Evolutionary conservation across 345 rosid species (phyloP).

Genomic region (Dipteronia sinensis): DNA sequence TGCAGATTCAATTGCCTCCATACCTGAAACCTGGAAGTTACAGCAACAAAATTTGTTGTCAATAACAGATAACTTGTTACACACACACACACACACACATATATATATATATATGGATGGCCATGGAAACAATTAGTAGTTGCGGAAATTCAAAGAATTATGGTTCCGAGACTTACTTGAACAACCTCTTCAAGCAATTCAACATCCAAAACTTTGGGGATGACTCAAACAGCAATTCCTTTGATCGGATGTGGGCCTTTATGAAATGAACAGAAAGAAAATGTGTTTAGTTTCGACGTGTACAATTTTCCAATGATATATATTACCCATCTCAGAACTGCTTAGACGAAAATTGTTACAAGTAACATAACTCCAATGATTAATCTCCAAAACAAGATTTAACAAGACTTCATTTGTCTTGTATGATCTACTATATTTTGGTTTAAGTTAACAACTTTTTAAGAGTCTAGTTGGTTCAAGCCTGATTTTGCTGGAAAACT

Average conservation of each 20-base stretch:
- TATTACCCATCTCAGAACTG: background rate
- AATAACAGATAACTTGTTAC: no score
- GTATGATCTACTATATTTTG: no score
- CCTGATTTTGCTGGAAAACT: no score
- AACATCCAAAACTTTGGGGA: constrained; percentile 46
- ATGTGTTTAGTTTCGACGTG: background rate
- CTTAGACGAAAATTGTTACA: background rate
- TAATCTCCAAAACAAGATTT: no score
- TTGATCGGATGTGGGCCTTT: constrained; percentile 54
- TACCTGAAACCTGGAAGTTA: constrained; percentile 40
- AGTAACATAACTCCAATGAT: background rate
- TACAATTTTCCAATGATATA: background rate
- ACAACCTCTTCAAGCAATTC: constrained; percentile 45
- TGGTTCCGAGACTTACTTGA: constrained; percentile 41
- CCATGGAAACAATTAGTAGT: no score
- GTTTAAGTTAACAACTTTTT: no score
- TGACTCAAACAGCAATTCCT: constrained; percentile 62
- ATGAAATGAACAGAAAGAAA: background rate
- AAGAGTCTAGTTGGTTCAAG: no score
- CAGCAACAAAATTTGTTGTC: no score
- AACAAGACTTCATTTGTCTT: no score
- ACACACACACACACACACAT: no score
- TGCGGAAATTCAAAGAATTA: background rate
- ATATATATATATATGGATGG: no score
- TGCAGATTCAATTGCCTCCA: constrained; percentile 49